Evolutionary conservation across 2,329 filamentous ascomycete genomes (phyloP), one percentile per base, ranked within the genome.

Genomic region (Nakataea oryzae): DNA sequence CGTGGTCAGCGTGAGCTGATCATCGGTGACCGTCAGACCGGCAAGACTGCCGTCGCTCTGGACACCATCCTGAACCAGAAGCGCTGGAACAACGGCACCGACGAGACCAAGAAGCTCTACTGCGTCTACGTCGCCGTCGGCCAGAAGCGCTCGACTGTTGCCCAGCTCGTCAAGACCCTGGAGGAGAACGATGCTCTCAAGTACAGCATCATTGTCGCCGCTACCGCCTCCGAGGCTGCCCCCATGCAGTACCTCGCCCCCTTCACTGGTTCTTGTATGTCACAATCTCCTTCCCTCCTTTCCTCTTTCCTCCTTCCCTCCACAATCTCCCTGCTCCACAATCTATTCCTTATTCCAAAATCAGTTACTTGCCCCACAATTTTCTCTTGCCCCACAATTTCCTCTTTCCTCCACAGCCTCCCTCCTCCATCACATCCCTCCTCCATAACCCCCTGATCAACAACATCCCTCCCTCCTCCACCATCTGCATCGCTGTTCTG

Each of bases 1-100:
- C 95, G 95, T 93, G 95, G 95, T 76, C 95, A 99, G 86, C 95
- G 95, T 93, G 95, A 99, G 85, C 84, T 99, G 86, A 97, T 99
- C 80, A 99, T 99, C 80, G 95, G 95, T 85, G 95, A 99, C 78
- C 95, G 95, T 92, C 95, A 99, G 83, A 99, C 95, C 73, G 95
- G 95, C 81, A 99, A 99, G 90, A 99, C 95, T 76, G 95, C 95
- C 74, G 93, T 99, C 76, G 93, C 89, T 74, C 91, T 99, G 66
- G 95, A 99, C 78, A 87, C 93, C 78, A 97, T 99, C 72, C 88
- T 99, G 67, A 99, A 99, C 89, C 95, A 99, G 86, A 96, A 95
- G 87, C 86, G 93, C 75, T 97, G 93, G 93, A 99, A 99, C 87
- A 83, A 79, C 76, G 73, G 79, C 75, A 83, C 75, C 78, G 93